Evolutionary conservation across 2,329 filamentous ascomycete species (phyloP).

Genomic region (Fusarium palustre): DNA sequence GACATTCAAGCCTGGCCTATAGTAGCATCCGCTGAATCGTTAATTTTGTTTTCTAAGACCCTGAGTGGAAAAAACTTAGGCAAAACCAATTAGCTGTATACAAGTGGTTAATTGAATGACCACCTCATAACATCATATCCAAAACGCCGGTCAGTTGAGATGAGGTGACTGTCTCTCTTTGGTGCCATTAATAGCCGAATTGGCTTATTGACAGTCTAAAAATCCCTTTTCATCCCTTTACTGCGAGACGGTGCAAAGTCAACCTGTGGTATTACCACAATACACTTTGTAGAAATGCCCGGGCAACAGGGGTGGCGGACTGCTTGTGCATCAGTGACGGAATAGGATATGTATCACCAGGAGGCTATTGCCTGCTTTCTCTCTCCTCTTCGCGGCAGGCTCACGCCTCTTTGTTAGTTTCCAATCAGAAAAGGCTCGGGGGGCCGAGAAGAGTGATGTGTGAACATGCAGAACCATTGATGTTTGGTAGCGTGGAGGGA

Average conservation of each 20-base stretch:
- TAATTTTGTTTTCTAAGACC: background rate
- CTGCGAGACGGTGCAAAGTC: slow-evolving; percentile 22
- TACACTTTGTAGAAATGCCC: slow-evolving; percentile 8
- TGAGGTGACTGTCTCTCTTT: slow-evolving; percentile 33
- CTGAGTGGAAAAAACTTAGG: background rate
- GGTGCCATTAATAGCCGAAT: background rate
- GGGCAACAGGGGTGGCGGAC: slow-evolving; percentile 17
- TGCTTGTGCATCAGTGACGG: background rate
- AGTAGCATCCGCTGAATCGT: background rate
- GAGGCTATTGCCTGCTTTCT: background rate
- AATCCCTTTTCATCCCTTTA: slow-evolving; percentile 22
- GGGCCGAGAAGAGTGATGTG: background rate
- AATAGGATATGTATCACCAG: slow-evolving; percentile 1
- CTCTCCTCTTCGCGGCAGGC: background rate
- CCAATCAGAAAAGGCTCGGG: background rate
- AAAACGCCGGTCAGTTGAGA: slow-evolving; percentile 53
- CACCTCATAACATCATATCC: slow-evolving; percentile 52
- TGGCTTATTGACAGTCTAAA: background rate
- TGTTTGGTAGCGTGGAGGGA: slow-evolving; percentile 11
- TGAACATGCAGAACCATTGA: slow-evolving; percentile 9
- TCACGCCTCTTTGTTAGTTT: slow-evolving; percentile 14
- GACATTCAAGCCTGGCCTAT: background rate
- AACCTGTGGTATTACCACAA: slow-evolving; percentile 1
- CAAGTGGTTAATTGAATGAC: slow-evolving; percentile 48
- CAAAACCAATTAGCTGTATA: background rate